A percentile compares a stretch with the other conserved stretches of the same genome.
These are phyloP conservation scores for Starmera quercuum DNA, from an alignment of 805 yeast genomes.

Conservation along the genomic window DNA sequence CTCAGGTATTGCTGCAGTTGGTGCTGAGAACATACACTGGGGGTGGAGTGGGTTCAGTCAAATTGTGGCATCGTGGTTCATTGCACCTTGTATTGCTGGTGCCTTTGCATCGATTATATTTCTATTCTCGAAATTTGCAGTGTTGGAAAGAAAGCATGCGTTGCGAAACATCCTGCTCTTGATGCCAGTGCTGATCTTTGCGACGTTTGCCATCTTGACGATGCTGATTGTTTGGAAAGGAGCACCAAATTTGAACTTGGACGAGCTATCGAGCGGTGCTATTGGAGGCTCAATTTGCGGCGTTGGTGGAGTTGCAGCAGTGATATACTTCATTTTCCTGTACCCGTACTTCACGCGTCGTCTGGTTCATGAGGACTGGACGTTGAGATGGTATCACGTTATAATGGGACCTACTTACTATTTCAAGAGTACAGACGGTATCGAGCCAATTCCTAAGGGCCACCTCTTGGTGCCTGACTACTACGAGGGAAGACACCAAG, in stretches of 20 bases:
- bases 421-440: constrained; percentile 46
- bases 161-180: constrained; percentile 47
- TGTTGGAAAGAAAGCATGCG: constrained; percentile 51
- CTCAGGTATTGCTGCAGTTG: constrained; percentile 66
- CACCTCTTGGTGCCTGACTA: constrained; percentile 50
- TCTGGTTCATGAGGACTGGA: constrained; percentile 59
- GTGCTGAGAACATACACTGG: constrained; percentile 55
- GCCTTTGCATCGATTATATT: constrained; percentile 50
- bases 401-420: constrained; percentile 47
- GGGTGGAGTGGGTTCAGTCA: constrained; percentile 71
- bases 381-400: constrained; percentile 48
- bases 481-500: constrained; percentile 50
- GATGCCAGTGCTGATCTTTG: constrained; percentile 54
- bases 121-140: constrained; percentile 48
- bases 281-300: constrained; percentile 56
- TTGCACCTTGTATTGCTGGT: constrained; percentile 70
- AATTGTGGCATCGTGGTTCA: constrained; percentile 74
- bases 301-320: constrained; percentile 50
- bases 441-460: constrained; percentile 64
- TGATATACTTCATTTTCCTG: constrained; percentile 43
- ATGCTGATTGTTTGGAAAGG: constrained; percentile 81
- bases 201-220: constrained; percentile 54
- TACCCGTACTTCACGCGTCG: constrained; percentile 58
- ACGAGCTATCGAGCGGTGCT: constrained; percentile 43
- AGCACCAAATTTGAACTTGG: constrained; percentile 57